Base-by-base conservation (phyloP, 768 basidiomycete species). In the Xanthoconium purpureum region DNA sequence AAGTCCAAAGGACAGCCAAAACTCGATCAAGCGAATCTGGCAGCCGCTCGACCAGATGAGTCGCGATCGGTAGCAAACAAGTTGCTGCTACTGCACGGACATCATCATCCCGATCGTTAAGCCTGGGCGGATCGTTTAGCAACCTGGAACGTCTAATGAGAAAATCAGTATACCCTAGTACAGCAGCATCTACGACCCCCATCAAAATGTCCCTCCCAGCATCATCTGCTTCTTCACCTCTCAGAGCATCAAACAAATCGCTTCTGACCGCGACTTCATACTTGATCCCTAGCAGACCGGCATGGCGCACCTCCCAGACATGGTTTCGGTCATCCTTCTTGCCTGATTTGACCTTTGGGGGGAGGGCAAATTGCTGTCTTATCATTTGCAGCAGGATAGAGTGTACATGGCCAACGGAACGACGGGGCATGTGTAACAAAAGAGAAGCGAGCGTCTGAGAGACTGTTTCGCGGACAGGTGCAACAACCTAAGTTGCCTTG, bases 221-320 rank as follows among this genome's bases (percentile, higher is more conserved):
- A 55, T 74, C 68, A n/a, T 68, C 68, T 12, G 69, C 59, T 5
- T 73, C 72, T 37, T 70, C 71, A 30, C 73, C 76, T 59, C 58
- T 71, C 40, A 64, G 63, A 8, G 74, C 67, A 28, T 69, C 73
- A 55, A 98, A 85, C 24, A 98, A 74, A 68, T 97, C 94, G 52
- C 80, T 84, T 60, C 94, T 78, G 17, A 98, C 97, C 14, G 96
- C 97, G 37, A 98, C 94, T 71, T 98, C 92, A 70, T 98, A 98
- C 77, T 98, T 98, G 71, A 99, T 85, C 1, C 97, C 97, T 10
- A 98, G 80, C 56, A 99, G 75, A 30, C 97, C 97, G n/a, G 97
- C 95, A 76, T 99, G 97, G 52, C 96, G 82, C 48, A 99, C 89
- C 73, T 98, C 93, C 97, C 97, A 99, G 8, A 94, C 82, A 71